Conservation (phyloP, 2,329 filamentous ascomycete species). For the Cytospora piceicola region DNA sequence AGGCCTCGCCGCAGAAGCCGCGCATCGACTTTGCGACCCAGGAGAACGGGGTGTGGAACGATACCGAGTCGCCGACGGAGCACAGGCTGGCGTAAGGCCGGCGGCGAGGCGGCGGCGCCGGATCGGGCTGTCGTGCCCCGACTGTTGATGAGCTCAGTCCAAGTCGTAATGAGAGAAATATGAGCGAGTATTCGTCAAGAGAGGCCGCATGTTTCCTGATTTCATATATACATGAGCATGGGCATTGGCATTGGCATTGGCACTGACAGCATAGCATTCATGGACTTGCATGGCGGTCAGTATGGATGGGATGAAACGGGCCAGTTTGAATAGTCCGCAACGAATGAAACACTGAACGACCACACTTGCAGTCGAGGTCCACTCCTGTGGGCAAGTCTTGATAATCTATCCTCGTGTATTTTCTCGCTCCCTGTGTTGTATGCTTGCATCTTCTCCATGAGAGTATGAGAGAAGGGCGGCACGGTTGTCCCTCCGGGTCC, state of each 20-base stretch:
- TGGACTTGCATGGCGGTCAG: conserved; percentile 9
- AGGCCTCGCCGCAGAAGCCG: conserved; percentile 24
- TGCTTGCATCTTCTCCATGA: too few relatives aligned
- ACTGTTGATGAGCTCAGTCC: conserved; percentile 3
- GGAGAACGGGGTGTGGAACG: conserved; percentile 30
- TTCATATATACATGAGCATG: neutral
- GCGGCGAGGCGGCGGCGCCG: neutral
- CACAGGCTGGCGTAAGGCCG: conserved; percentile 22
- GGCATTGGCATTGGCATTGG: neutral
- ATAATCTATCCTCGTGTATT: neutral
- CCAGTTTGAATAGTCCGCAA: conserved; percentile 23
- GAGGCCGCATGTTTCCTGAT: neutral
- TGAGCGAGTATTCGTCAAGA: neutral
- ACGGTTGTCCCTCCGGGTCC: too few relatives aligned
- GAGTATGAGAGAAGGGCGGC: too few relatives aligned
- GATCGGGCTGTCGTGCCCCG: neutral
- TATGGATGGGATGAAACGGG: conserved; percentile 4
- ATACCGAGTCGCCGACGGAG: conserved; percentile 18
- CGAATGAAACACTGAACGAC: conserved; percentile 1
- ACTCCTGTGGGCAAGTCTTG: neutral
- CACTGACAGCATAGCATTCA: conserved; percentile 25
- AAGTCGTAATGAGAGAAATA: neutral
- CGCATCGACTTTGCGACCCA: conserved; percentile 27
- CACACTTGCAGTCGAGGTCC: neutral
- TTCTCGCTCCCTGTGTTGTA: too few relatives aligned